Base-by-base conservation (phyloP, 2,329 filamentous ascomycete genomes). In the Aciculosporium take region DNA sequence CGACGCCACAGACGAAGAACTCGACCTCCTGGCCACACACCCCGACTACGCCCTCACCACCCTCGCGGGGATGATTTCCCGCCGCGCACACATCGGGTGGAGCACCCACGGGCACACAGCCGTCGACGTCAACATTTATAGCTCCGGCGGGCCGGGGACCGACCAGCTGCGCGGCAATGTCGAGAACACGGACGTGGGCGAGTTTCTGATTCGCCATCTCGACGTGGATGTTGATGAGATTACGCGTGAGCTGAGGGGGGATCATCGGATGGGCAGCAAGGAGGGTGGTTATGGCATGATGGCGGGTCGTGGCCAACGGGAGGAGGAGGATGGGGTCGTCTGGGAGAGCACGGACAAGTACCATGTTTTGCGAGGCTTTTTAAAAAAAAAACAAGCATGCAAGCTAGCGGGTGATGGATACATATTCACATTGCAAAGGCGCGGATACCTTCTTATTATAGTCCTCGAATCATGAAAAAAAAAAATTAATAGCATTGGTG, bases 101-200 rank as follows among this genome's bases (percentile, higher is more conserved):
- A 81, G 76, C 48, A 94, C 88, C 0, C 89, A 95, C 58, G 91
- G 91, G 23, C 91, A 98, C 64, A 83, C 81, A 17, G 91, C 81
- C 39, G 87, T 91, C 7, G 91, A 98, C 57, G 91, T 98, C 37
- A 98, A 98, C 60, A 85, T 98, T 50, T 98, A 96, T 64, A 81
- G 84, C 40, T 88, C 83, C 0, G 69, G 71, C 35, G 79, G 84
- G 3, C 69, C 74, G 0, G 69, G 74, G 29, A 74, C 79, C 1
- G 70, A 74, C 33, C 67, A 71, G 12, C 68, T 94, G 6, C 66
- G 75, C 3, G 89, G 89, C 7, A 96, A 96, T 58, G 80, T 93
- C 41, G 91, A 98, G 67, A 98, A 98, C 57, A 96, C 81, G 0
- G 87, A 96, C 21, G 72, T 98, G 1, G 91, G 91, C 27, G 67